Evolutionary conservation across 805 yeast genomes (phyloP).

Genomic region (Hanseniaspora meyeri): DNA sequence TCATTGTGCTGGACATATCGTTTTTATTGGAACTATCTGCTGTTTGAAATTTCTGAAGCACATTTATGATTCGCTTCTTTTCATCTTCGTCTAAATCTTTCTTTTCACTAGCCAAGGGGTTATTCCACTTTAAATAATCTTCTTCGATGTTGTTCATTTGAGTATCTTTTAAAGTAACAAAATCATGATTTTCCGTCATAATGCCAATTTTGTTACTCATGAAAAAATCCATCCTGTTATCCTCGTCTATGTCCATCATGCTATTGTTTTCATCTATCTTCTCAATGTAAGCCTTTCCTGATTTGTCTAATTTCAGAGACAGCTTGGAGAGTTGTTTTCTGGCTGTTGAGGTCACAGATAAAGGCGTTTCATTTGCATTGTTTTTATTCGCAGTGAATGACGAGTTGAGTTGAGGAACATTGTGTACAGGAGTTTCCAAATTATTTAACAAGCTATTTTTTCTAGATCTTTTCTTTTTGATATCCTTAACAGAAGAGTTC

Average conservation of each 20-base stretch:
- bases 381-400: not conserved
- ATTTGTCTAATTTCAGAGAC: conserved; percentile 23
- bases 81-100: not conserved
- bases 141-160: not conserved
- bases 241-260: not conserved
- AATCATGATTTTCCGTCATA: conserved; percentile 2
- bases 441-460: conserved; percentile 6
- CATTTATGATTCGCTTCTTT: not conserved
- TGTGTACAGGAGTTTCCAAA: conserved; percentile 3
- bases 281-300: conserved; percentile 27
- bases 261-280: conserved; percentile 7
- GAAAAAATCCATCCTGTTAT: not conserved
- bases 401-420: not conserved
- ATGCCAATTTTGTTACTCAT: not conserved
- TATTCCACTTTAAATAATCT: conserved; percentile 9
- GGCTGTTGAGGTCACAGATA: conserved; percentile 7
- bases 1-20: not conserved
- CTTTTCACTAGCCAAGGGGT: not conserved
- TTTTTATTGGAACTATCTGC: not conserved
- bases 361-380: conserved; percentile 1
- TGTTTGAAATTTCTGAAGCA: conserved; percentile 1
- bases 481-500: conserved; percentile 3
- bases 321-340: conserved; percentile 18
- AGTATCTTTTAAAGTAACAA: conserved; percentile 9
- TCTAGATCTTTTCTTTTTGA: conserved; percentile 9